A percentile compares a stretch with the other conserved stretches of the same genome.
These are phyloP conservation scores for Scheffersomyces coipomensis DNA, from an alignment of 805 yeast genomes.

Conservation along the genomic window DNA sequence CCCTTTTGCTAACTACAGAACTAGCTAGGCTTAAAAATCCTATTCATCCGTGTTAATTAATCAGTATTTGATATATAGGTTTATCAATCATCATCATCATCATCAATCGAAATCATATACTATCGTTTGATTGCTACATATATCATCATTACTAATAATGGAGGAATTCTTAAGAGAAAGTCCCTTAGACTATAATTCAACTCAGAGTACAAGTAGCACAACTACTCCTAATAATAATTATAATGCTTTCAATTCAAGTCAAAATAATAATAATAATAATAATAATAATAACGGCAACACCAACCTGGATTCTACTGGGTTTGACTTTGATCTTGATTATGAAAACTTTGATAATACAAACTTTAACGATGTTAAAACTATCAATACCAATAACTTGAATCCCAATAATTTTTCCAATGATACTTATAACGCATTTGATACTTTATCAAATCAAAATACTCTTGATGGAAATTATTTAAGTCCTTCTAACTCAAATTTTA, in stretches of 20 bases:
- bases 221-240: constrained; percentile 5
- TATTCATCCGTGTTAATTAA: too few species aligned
- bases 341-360: neutral
- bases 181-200: constrained; percentile 7
- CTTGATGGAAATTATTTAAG: neutral
- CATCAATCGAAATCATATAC: too few species aligned
- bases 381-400: neutral
- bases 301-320: neutral
- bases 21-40: too few species aligned
- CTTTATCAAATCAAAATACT: too few species aligned
- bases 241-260: constrained; percentile 3
- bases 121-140: too few species aligned
- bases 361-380: neutral
- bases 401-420: neutral
- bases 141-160: constrained; percentile 4
- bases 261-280: constrained; percentile 3
- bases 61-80: too few species aligned
- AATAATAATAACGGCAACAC: neutral
- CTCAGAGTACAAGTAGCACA: neutral
- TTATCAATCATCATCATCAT: too few species aligned
- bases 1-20: too few species aligned
- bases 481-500: neutral
- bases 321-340: too few species aligned
- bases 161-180: constrained; percentile 12
- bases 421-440: too few species aligned